Conservation (phyloP, 805 yeast genomes). For the Wickerhamiella dianesei region DNA sequence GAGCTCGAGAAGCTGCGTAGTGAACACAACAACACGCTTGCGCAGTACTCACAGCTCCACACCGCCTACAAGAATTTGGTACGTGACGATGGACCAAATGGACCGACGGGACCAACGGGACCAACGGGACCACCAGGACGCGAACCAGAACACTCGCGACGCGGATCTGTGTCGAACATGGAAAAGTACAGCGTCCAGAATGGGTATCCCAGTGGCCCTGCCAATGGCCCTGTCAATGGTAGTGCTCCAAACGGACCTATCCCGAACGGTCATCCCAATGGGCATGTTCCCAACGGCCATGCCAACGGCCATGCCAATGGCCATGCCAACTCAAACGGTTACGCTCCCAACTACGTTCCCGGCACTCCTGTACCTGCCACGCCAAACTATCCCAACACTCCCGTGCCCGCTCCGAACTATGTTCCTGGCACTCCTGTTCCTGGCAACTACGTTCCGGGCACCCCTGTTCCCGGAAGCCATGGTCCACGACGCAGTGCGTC, state of each 20-base stretch:
- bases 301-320: conserved; percentile 1
- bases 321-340: background rate
- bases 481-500: background rate
- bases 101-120: background rate
- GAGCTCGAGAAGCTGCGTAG: background rate
- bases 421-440: too few relatives aligned
- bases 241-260: too few relatives aligned
- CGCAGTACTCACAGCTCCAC: conserved; percentile 1
- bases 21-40: conserved; percentile 4
- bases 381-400: too few relatives aligned
- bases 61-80: background rate
- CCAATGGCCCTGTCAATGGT: background rate
- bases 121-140: too few relatives aligned
- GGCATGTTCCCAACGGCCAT: conserved; percentile 1
- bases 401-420: too few relatives aligned
- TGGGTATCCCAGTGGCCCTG: conserved; percentile 1
- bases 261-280: background rate
- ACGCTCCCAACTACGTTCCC: background rate
- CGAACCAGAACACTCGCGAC: too few relatives aligned
- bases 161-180: too few relatives aligned
- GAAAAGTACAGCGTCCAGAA: conserved; percentile 1
- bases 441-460: too few relatives aligned
- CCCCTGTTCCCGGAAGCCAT: background rate
- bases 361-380: too few relatives aligned
- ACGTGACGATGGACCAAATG: background rate